Evolutionary conservation across 345 rosid genomes (phyloP), one percentile per base, ranked within the genome.

Genomic region (Populus ilicifolia): DNA sequence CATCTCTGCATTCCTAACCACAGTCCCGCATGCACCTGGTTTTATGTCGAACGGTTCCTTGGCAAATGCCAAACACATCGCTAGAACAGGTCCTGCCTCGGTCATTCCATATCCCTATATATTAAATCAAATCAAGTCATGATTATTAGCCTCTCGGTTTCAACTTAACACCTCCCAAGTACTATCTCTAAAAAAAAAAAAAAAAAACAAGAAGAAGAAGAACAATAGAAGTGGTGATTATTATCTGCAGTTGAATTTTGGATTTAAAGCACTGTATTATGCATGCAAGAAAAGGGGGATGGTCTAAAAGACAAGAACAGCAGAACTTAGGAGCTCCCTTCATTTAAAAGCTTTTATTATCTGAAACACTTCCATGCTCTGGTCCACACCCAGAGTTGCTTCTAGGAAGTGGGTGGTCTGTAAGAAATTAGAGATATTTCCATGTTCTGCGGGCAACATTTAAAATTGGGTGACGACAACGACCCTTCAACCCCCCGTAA

Each of bases 31-130:
- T 0, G 97, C 87, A 0, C n/a, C n/a, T n/a, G n/a, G n/a, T n/a
- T n/a, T n/a, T n/a, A n/a, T n/a, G n/a, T n/a, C n/a, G n/a, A n/a
- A n/a, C n/a, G n/a, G n/a, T n/a, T n/a, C 98, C 98, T 91, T 95
- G 0, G 99, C 98, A 78, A 95, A 93, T 12, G 94, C 90, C 75
- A 89, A 78, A 70, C 97, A 86, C 90, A 90, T 91, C 1, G 98
- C 88, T 52, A 95, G 81, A 36, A 93, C 94, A 0, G 95, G 95
- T 27, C 98, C 98, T 12, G 98, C 93, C 79, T 95, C 98, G 1
- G 99, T 93, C 99, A 93, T 93, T 35, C 99, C 99, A 72, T 94
- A 94, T 21, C 98, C 94, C 98, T 94, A 76, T 50, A 50, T 5
- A 50, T 18, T 20, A 50, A 18, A 50, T 17, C 56, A 50, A 50